phyloP scores from a whole-genome alignment of 2,329 filamentous ascomycete genomes.

The Drechslerella coelobrocha region DNA sequence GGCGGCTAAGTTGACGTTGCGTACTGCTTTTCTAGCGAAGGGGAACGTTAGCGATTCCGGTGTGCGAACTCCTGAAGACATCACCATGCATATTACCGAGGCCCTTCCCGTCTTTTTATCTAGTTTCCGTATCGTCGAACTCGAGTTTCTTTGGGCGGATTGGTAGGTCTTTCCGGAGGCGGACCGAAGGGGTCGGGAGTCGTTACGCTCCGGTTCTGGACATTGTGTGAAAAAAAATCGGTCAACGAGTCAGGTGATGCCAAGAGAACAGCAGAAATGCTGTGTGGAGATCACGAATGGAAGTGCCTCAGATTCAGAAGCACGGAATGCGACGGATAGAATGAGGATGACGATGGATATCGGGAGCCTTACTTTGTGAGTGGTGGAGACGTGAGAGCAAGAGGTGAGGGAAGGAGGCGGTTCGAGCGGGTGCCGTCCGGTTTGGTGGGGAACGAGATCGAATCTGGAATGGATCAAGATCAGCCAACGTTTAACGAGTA shows the following conservation, averaged over 20 bases:
- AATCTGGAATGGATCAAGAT: conserved; percentile 40
- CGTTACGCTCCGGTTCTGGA: conserved; percentile 4
- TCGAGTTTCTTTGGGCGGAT: background rate
- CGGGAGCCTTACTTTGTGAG: conserved; percentile 18
- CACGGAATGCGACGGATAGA: background rate
- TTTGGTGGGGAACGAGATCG: conserved; percentile 39
- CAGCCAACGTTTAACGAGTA: conserved; percentile 28
- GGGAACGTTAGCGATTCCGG: background rate
- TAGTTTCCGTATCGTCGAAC: background rate
- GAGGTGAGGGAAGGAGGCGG: conserved; percentile 5
- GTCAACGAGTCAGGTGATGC: conserved; percentile 8
- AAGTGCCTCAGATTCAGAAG: too few species aligned
- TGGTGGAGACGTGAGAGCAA: conserved; percentile 9
- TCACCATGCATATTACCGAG: conserved; percentile 27
- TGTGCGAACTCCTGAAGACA: background rate
- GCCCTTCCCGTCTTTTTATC: conserved; percentile 15
- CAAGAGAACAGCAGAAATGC: background rate
- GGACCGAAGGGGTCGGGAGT: conserved; percentile 1
- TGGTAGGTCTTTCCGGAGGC: background rate
- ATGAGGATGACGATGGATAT: conserved; percentile 2
- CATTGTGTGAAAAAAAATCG: conserved; percentile 7
- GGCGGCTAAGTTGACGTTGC: conserved; percentile 25
- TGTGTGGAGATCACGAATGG: background rate
- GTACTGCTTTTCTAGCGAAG: conserved; percentile 7
- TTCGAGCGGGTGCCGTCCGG: conserved; percentile 4